Evolutionary conservation across 1,284 basidiomycete species (phyloP), one percentile per base, ranked within the genome.

Genomic region (Cutaneotrichosporon cutaneum): DNA sequence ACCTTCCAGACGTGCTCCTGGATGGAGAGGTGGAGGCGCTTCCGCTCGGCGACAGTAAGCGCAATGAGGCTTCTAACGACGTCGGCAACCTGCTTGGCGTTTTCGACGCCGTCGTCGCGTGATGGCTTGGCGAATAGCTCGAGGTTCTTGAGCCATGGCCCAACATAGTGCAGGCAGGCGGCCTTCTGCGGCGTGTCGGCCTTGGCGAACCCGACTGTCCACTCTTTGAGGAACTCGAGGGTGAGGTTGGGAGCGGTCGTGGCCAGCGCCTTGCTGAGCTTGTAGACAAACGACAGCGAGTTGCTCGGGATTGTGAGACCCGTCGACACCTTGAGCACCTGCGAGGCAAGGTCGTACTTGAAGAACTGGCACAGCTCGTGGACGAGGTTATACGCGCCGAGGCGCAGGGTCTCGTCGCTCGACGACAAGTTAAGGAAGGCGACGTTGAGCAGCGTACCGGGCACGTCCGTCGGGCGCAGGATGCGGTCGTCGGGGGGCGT

Each of bases 61-160:
- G 90, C 88, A 55, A 92, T 85, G 54, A 95, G 78, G 9, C 86
- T 82, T 32, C 90, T 85, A 56, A 94, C 83, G 66, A 88, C 88
- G 71, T 93, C 90, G 13, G 89, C 84, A 22, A 94, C 73, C 45
- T 70, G 68, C 60, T 71, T 74, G 48, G 69, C 66, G 35, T 60
- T 63, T 24, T 71, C 70, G 18, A 65, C 60, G 22, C 68, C 70
- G 50, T 76, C 77, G 32, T 78, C 76, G 65, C 83, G 84, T 1
- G 86, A 85, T 1, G 90, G 88, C 68, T 88, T 87, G 42, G 86
- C 85, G 69, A 90, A 93, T 22, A 81, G 74, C 2, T 85, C 82
- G 2, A 95, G 81, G 71, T 94, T 93, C 74, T 84, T 86, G 52
- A 94, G 83, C 92, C 92, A 95, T 2, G 92, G 90, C 50, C 84